phyloP scores from a whole-genome alignment of 1,139 yeast species.

The Hansenula anomala region DNA sequence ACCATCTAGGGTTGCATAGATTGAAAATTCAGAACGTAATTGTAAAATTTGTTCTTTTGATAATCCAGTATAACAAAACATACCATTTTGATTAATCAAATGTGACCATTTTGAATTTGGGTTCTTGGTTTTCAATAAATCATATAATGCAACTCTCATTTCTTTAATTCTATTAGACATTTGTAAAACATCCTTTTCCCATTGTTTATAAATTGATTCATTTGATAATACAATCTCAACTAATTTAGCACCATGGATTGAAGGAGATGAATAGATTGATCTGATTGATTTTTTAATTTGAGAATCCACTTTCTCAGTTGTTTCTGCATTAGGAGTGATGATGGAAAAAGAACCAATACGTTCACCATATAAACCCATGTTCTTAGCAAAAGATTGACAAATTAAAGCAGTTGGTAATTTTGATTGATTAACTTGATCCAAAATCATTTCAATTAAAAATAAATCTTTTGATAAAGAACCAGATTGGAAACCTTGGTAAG shows the following conservation, averaged over 20 bases:
- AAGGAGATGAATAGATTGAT: slow-evolving; percentile 90
- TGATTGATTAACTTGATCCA: slow-evolving; percentile 18
- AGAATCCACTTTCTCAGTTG: slow-evolving; percentile 50
- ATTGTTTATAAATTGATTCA: slow-evolving; percentile 57
- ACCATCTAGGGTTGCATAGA: slow-evolving; percentile 86
- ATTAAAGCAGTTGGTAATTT: slow-evolving; percentile 48
- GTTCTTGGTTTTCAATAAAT: slow-evolving; percentile 50
- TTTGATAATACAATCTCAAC: slow-evolving; percentile 71
- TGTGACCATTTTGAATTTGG: slow-evolving; percentile 79
- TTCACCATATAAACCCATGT: slow-evolving; percentile 97
- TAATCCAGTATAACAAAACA: slow-evolving; percentile 93
- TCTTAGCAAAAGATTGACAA: slow-evolving; percentile 94
- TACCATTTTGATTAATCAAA: slow-evolving; percentile 85
- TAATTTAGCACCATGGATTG: slow-evolving; percentile 88
- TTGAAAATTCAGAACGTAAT: slow-evolving; percentile 66
- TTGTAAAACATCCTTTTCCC: slow-evolving; percentile 71
- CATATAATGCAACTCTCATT: slow-evolving; percentile 53
- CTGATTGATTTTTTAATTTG: slow-evolving; percentile 72
- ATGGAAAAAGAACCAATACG: slow-evolving; percentile 81
- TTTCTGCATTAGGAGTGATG: slow-evolving; percentile 24
- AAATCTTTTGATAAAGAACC: slow-evolving; percentile 57
- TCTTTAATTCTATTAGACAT: slow-evolving; percentile 77
- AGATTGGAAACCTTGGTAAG: slow-evolving; percentile 90
- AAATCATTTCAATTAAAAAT: slow-evolving; percentile 35
- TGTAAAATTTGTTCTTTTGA: slow-evolving; percentile 61